Base-by-base conservation (phyloP, 345 rosid species). In the Lumnitzera littorea region DNA sequence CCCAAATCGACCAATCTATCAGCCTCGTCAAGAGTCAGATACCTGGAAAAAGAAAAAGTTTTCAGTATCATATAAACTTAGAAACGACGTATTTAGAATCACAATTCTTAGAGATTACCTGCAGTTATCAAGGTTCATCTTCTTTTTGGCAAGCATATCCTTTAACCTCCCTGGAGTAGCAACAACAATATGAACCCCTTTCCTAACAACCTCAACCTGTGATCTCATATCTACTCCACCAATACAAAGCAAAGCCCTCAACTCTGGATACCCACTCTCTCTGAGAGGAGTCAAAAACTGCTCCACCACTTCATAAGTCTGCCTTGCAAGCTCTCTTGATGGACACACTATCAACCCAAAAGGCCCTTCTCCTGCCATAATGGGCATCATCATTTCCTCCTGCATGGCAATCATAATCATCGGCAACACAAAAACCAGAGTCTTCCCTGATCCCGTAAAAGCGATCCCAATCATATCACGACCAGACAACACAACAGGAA, bases 391-490 rank as follows among this genome's bases (percentile, higher is more conserved):
- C 68, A 69, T 71, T 76, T 89, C 98, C 84, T 89, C 98, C 62
- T 91, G 98, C 10, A 89, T 48, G 2, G 96, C 91, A 60, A 87
- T 74, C 96, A 91, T 91, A 15, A 91, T 85, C 90, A 91, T 60
- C 0, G 96, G 98, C 57, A 91, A 79, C 61, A 87, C 98, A 31
- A 89, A 89, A 53, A 87, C 96, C 62, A 91, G 64, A 0, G 98
- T 91, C 83, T 89, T 91, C 46, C 95, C 96, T 0, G 98, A 91
- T 11, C 96, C 96, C 0, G 96, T 89, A 64, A 91, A 91, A 0
- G 96, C 98, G 73, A 91, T 86, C 69, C 98, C 98, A 27, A 86
- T 84, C 98, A 89, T 91, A 63, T 91, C 96, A 57, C 96, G 77
- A 11, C 98, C 96, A 0, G 95, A 55, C 51, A 91, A 65, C 57